phyloP scores from a whole-genome alignment of 306 rosid genomes.

The Cicer pinnatifidum region DNA sequence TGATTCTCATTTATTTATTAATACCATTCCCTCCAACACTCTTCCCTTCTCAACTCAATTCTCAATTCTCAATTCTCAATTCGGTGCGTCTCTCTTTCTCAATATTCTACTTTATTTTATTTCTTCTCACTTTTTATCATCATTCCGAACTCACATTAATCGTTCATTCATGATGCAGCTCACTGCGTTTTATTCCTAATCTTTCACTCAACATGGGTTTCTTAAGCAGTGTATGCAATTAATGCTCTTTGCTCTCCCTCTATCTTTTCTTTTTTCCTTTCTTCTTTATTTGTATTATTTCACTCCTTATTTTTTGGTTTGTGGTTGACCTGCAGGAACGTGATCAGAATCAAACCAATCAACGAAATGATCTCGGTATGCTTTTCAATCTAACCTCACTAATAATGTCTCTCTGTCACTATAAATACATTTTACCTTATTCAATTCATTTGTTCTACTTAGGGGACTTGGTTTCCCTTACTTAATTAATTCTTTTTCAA shows the following conservation, averaged over 20 bases:
- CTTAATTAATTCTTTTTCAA: conserved; percentile 3
- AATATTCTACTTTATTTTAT: background rate
- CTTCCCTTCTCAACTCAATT: conserved; percentile 19
- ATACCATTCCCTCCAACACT: background rate
- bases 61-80: background rate
- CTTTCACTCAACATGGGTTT: conserved; percentile 48
- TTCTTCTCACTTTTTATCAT: background rate
- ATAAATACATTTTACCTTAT: background rate
- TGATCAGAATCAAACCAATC: conserved; percentile 39
- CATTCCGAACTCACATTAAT: background rate
- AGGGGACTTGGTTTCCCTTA: background rate
- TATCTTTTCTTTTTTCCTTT: background rate
- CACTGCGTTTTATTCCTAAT: background rate
- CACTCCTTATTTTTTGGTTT: background rate
- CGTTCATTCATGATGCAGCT: no score
- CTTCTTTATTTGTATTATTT: background rate
- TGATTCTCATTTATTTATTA: conserved; percentile 18
- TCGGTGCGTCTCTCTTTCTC: conserved; percentile 36
- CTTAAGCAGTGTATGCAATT: conserved; percentile 43
- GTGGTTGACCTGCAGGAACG: conserved; percentile 32
- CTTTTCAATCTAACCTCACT: conserved; percentile 10
- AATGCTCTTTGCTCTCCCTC: background rate
- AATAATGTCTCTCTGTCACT: background rate
- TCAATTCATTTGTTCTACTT: background rate
- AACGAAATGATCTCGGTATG: conserved; percentile 42